These are phyloP conservation scores for Colletotrichum brevisporum DNA, from an alignment of 2,329 filamentous ascomycete species.

Conservation along the genomic window DNA sequence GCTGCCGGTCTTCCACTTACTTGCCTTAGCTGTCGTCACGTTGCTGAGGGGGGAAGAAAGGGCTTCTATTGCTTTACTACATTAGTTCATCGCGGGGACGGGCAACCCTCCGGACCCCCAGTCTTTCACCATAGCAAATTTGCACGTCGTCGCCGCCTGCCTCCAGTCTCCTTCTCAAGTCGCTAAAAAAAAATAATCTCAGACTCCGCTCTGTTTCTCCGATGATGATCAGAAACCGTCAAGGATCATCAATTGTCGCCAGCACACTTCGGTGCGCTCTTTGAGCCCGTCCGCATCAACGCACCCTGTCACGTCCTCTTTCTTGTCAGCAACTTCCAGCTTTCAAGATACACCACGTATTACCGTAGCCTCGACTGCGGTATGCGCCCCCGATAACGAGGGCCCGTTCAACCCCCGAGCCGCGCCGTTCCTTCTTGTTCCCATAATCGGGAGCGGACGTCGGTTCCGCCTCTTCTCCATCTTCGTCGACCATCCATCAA, in stretches of 20 bases:
- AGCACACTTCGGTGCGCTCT: constrained; percentile 1
- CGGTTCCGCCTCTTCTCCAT: constrained; percentile 10
- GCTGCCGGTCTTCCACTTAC: too few species aligned
- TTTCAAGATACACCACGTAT: not conserved
- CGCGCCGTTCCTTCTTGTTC: constrained; percentile 5
- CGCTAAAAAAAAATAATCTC: constrained; percentile 20
- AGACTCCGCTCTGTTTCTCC: constrained; percentile 19
- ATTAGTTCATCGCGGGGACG: constrained; percentile 30
- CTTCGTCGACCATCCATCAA: not conserved
- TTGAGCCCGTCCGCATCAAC: constrained; percentile 6
- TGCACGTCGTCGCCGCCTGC: constrained; percentile 24
- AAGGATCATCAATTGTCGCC: constrained; percentile 4
- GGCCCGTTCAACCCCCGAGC: constrained; percentile 7
- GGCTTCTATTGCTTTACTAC: constrained; percentile 4
- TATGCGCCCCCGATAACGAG: constrained; percentile 2
- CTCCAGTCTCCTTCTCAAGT: constrained; percentile 11
- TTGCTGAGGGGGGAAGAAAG: constrained; percentile 6
- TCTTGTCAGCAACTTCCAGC: too few species aligned
- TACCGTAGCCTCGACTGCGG: not conserved
- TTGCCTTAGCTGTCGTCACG: not conserved
- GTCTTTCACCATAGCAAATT: constrained; percentile 21
- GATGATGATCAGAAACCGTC: constrained; percentile 3
- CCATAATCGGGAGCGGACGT: not conserved
- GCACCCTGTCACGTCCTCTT: not conserved
- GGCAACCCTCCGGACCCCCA: constrained; percentile 26